These are phyloP conservation scores for Komagataella pastoris DNA, from an alignment of 805 yeast species.

Conservation along the genomic window DNA sequence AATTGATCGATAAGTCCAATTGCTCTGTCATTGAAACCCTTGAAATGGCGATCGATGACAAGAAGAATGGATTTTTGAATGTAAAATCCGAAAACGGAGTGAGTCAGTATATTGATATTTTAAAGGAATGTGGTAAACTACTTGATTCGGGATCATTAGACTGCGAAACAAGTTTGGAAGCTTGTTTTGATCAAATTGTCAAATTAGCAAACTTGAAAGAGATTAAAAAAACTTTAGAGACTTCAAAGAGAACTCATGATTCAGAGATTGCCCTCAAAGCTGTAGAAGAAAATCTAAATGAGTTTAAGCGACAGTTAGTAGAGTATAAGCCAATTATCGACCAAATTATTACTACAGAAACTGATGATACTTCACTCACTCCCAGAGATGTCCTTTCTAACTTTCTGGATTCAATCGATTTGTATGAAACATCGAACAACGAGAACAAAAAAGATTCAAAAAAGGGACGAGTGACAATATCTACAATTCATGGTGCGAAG, in stretches of 20 bases:
- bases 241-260: not conserved
- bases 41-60: not conserved
- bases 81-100: constrained; percentile 13
- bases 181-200: constrained; percentile 10
- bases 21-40: not conserved
- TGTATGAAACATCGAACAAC: constrained; percentile 13
- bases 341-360: constrained; percentile 7
- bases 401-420: constrained; percentile 18
- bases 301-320: constrained; percentile 12
- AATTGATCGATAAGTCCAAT: constrained; percentile 1
- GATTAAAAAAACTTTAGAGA: not conserved
- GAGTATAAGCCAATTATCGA: constrained; percentile 11
- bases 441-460: constrained; percentile 2
- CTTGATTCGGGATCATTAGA: constrained; percentile 3
- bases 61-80: constrained; percentile 2
- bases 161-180: not conserved
- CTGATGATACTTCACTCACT: constrained; percentile 3
- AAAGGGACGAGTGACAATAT: constrained; percentile 23
- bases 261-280: constrained; percentile 1
- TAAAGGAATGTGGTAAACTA: constrained; percentile 10
- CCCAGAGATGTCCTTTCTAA: constrained; percentile 7
- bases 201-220: constrained; percentile 7
- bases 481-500: constrained; percentile 87
- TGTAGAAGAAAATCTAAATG: constrained; percentile 10
- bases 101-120: constrained; percentile 13